A percentile compares a stretch with the other conserved stretches of the same genome.
These are phyloP conservation scores for Scutellaria barbata DNA, from an alignment of 257 asterid genomes.

Conservation along the genomic window DNA sequence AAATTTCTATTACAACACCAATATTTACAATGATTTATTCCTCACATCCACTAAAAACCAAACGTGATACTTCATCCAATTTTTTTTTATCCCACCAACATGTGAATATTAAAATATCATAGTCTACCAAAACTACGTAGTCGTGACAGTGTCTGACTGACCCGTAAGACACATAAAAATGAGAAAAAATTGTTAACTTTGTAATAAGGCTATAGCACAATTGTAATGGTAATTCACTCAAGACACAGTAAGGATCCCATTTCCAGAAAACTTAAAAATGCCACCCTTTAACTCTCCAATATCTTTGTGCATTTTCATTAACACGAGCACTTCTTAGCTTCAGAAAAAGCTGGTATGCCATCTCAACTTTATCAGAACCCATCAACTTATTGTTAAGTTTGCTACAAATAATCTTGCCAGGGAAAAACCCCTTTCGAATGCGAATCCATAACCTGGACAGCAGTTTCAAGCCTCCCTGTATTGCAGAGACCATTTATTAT, in stretches of 20 bases:
- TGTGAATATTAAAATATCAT: no score
- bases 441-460: constrained; percentile 72
- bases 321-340: constrained; percentile 72
- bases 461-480: constrained; percentile 76
- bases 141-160: no score
- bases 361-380: constrained; percentile 67
- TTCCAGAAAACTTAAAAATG: constrained; percentile 51
- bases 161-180: no score
- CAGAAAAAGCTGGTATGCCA: constrained; percentile 71
- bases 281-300: constrained; percentile 96
- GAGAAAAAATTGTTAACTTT: no score
- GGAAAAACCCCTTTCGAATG: constrained; percentile 66
- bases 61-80: no score
- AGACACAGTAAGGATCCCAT: no score
- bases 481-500: constrained; percentile 81
- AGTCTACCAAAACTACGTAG: no score
- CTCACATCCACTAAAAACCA: not conserved
- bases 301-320: constrained; percentile 68
- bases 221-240: no score
- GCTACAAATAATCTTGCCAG: constrained; percentile 74
- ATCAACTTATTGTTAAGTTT: constrained; percentile 73
- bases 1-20: not conserved
- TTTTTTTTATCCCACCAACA: no score
- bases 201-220: no score
- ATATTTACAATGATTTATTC: not conserved